Evolutionary conservation across 768 basidiomycete genomes (phyloP).

Genomic region (Crepidotus variabilis): DNA sequence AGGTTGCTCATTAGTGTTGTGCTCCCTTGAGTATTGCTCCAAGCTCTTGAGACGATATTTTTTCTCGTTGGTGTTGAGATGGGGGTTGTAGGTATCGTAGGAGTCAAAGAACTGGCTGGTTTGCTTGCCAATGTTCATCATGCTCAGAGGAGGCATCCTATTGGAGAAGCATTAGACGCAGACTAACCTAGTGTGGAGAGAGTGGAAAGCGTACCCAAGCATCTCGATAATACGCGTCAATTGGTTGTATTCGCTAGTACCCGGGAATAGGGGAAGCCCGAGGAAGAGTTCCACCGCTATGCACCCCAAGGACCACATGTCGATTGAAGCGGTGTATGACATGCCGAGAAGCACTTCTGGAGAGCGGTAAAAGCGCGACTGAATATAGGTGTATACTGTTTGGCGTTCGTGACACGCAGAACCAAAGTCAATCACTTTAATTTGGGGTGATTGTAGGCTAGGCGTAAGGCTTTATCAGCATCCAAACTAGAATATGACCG

Average conservation of each 20-base stretch:
- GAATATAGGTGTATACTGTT: conserved; percentile 99
- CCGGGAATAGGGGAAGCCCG: conserved; percentile 94
- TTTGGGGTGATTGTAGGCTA: conserved; percentile 93
- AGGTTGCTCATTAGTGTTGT: conserved; percentile 93
- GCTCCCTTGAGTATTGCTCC: conserved; percentile 94
- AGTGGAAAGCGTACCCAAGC: conserved; percentile 73
- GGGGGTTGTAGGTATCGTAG: conserved; percentile 54
- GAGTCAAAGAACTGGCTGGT: conserved; percentile 90
- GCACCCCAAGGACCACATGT: conserved; percentile 99
- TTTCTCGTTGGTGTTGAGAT: conserved; percentile 72
- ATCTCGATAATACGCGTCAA: conserved; percentile 95
- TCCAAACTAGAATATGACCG: background rate
- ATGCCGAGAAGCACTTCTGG: conserved; percentile 96
- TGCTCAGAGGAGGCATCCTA: conserved; percentile 86
- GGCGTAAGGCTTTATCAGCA: conserved; percentile 3
- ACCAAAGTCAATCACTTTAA: conserved; percentile 99
- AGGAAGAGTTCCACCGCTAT: conserved; percentile 98
- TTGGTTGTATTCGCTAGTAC: conserved; percentile 99
- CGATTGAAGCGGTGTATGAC: conserved; percentile 91
- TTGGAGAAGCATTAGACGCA: conserved; percentile 3
- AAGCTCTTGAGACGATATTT: conserved; percentile 86
- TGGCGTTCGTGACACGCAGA: conserved; percentile 98
- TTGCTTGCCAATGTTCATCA: conserved; percentile 97
- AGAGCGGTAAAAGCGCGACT: conserved; percentile 97
- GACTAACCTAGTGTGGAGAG: background rate